Percentiles rank a stretch among this genome's conserved stretches.
Evolutionary conservation across 2,329 filamentous ascomycete species (phyloP).

Genomic region (Exophiala calicioides): DNA sequence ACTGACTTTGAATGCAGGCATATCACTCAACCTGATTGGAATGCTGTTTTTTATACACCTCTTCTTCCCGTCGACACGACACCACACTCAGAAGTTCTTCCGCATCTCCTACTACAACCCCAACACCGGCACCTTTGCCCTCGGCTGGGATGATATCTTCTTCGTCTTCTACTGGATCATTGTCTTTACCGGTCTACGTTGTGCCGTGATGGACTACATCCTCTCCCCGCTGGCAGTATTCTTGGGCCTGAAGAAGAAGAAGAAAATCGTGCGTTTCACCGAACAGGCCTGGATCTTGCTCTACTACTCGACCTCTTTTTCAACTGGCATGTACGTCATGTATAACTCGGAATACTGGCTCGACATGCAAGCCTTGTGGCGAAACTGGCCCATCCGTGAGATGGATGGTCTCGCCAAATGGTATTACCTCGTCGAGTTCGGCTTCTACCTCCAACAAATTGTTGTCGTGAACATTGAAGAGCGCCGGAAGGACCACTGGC

Average conservation of each 20-base stretch:
- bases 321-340: constrained; percentile 81
- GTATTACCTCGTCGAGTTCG: constrained; percentile 87
- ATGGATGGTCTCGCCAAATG: constrained; percentile 74
- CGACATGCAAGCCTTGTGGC: constrained; percentile 77
- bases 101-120: constrained; percentile 79
- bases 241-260: constrained; percentile 70
- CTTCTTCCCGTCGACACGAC: constrained; percentile 76
- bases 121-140: constrained; percentile 67
- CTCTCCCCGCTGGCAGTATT: constrained; percentile 73
- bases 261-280: constrained; percentile 78
- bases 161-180: constrained; percentile 78
- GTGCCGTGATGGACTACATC: constrained; percentile 81
- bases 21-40: constrained; percentile 81
- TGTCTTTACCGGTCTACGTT: constrained; percentile 82
- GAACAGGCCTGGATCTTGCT: constrained; percentile 91
- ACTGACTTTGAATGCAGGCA: constrained; percentile 54
- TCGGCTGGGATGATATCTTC: constrained; percentile 77
- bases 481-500: constrained; percentile 88
- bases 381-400: constrained; percentile 77
- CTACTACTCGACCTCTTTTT: constrained; percentile 82
- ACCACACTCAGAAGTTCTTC: constrained; percentile 84
- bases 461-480: constrained; percentile 94
- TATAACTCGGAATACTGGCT: constrained; percentile 75
- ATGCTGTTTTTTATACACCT: constrained; percentile 80
- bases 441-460: constrained; percentile 93